Evolutionary conservation across 306 rosid species (phyloP).

Genomic region (Prunus mira): DNA sequence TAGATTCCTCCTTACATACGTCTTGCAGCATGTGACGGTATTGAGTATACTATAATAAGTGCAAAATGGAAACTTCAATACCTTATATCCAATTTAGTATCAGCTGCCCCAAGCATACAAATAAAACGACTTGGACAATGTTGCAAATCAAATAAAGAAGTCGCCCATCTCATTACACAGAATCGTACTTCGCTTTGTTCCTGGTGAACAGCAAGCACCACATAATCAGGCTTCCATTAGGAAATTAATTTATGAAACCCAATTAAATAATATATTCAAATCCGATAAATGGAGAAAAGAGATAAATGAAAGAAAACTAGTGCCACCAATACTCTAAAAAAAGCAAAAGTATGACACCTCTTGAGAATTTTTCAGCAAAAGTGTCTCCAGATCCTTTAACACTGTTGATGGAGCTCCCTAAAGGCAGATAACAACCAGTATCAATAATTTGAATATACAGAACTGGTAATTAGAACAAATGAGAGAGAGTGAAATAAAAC

Average conservation of each 20-base stretch:
- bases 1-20: not conserved
- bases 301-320: conserved; percentile 15
- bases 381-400: conserved; percentile 71
- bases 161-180: conserved; percentile 92
- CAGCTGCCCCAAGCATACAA: conserved; percentile 87
- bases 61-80: conserved; percentile 25
- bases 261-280: not conserved
- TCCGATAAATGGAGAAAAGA: not conserved
- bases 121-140: conserved; percentile 91
- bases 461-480: conserved; percentile 4
- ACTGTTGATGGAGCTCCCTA: conserved; percentile 76
- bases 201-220: conserved; percentile 36
- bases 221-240: conserved; percentile 15
- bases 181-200: conserved; percentile 89
- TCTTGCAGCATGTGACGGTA: not conserved
- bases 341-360: conserved; percentile 49
- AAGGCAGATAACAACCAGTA: conserved; percentile 28
- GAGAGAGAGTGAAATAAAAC: not conserved
- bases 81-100: conserved; percentile 88
- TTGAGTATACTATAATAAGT: not conserved
- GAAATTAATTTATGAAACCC: not conserved
- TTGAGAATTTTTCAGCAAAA: conserved; percentile 63
- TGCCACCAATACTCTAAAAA: not conserved
- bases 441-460: conserved; percentile 11
- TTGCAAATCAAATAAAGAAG: conserved; percentile 69